Base-by-base conservation (phyloP, 106 monocot genomes). In the Narthecium ossifragum region DNA sequence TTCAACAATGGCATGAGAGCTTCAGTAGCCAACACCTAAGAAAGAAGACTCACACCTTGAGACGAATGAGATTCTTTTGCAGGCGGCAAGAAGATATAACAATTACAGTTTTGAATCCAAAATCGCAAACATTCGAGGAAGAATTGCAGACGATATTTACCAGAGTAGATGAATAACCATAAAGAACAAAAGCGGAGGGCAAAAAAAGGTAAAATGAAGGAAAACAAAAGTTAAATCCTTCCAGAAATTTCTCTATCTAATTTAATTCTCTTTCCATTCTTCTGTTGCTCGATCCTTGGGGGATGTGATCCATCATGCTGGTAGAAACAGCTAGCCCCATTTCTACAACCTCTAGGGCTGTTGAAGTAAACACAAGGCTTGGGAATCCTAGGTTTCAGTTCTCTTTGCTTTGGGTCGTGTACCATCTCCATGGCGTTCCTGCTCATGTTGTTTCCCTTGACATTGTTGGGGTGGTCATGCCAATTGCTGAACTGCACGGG, bases 321-420 rank as follows among this genome's bases (percentile, higher is more conserved):
- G 59, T 66, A 96, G 18, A 65, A 64, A 76, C 96, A 96, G 55
- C 55, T 75, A 7, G 75, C 58, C 5, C 96, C 96, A 34, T 83
- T 50, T 32, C 75, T 38, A 52, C 96, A 96, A 5, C 96, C 96
- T 39, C 69, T 83, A 0, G 80, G 68, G 29, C 66, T 84, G 70
- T 86, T 86, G 67, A 84, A 96, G 53, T 69, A 90, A 2, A 55
- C 73, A 52, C 96, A 96, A 5, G 77, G 77, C 60, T 66, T 96
- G 18, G 33, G 54, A 45, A 63, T 55, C 59, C 55, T 90, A 0
- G 66, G 20, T 54, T 78, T 73, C 26, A 9, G 8, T 43, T 80
- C 63, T 49, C 46, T 67, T 34, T 71, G 60, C 24, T 12, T 65
- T 15, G 28, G 5, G 5, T 33, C 47, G 12, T 51, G 51, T n/a